These are phyloP conservation scores for Coemansia sp. DNA, from an alignment of 192 early-diverging fungal species.

Conservation along the genomic window DNA sequence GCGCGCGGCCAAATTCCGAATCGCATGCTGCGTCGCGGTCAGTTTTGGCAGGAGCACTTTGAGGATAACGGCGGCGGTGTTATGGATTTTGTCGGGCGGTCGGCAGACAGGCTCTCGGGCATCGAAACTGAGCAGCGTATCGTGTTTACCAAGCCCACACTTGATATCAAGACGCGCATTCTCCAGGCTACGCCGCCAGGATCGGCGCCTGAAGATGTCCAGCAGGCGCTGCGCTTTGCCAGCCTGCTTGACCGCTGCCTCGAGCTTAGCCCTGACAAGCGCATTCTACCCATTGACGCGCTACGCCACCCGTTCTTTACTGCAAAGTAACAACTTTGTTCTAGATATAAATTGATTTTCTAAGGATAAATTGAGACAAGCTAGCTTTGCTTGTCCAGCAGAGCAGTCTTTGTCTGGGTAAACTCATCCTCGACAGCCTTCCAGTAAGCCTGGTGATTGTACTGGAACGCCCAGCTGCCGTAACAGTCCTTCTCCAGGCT, in stretches of 20 bases:
- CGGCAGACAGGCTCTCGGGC: constrained; percentile 60
- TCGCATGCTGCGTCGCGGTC: constrained; percentile 80
- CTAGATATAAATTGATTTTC: constrained; percentile 2
- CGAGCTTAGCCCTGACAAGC: constrained; percentile 82
- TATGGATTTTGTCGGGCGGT: constrained; percentile 42
- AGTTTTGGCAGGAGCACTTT: constrained; percentile 85
- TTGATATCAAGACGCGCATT: constrained; percentile 72
- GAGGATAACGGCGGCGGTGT: constrained; percentile 62
- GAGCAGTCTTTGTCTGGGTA: constrained; percentile 31
- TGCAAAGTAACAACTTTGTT: neutral
- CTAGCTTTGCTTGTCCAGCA: constrained; percentile 19
- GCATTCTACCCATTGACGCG: constrained; percentile 83
- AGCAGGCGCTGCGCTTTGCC: constrained; percentile 67
- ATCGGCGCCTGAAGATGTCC: constrained; percentile 29
- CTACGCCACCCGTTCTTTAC: constrained; percentile 83
- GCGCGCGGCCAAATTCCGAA: constrained; percentile 83
- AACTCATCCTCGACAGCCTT: constrained; percentile 41
- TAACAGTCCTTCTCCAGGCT: constrained; percentile 69
- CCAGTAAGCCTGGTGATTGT: constrained; percentile 73
- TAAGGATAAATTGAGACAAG: neutral
- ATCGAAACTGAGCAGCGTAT: constrained; percentile 71
- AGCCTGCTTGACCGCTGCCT: constrained; percentile 86
- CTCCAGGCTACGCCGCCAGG: constrained; percentile 56
- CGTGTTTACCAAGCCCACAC: constrained; percentile 62
- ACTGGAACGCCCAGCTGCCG: constrained; percentile 71